Conservation (phyloP, 2,329 filamentous ascomycete genomes). For the Proliferodiscus dingleyae region DNA sequence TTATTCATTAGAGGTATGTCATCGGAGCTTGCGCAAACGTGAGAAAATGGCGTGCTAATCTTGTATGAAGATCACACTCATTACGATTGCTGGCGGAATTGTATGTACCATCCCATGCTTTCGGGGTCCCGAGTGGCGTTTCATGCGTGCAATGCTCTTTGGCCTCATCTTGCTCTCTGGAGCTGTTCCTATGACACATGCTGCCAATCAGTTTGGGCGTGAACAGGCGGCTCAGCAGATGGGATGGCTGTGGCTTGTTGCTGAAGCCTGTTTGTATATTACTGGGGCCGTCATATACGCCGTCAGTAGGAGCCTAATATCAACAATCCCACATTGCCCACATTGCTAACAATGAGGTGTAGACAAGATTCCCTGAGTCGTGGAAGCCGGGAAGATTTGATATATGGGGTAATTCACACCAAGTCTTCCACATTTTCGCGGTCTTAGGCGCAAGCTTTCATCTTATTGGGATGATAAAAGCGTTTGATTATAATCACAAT, state of each 20-base stretch:
- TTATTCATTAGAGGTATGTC: conserved; percentile 18
- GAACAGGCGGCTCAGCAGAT: conserved; percentile 8
- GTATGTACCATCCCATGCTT: conserved; percentile 8
- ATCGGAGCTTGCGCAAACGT: neutral
- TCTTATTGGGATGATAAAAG: conserved; percentile 33
- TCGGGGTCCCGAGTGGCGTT: conserved; percentile 6
- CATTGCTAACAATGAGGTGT: neutral
- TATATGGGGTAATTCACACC: conserved; percentile 41
- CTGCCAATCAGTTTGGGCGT: conserved; percentile 3
- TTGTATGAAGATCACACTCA: conserved; percentile 3
- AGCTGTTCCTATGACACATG: conserved; percentile 10
- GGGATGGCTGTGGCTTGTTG: conserved; percentile 8
- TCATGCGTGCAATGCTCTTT: conserved; percentile 6
- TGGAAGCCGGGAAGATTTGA: conserved; percentile 40
- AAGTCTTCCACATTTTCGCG: conserved; percentile 43
- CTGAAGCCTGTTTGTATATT: conserved; percentile 10
- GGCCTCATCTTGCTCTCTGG: conserved; percentile 10
- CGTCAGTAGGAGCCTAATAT: conserved; percentile 28
- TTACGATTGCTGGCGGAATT: conserved; percentile 6
- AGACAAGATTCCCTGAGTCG: conserved; percentile 41
- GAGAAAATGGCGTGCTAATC: neutral
- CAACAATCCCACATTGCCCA: neutral
- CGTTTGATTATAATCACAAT: conserved; percentile 20
- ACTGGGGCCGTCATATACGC: conserved; percentile 36
- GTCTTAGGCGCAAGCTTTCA: conserved; percentile 38